Conservation (phyloP, 2,329 filamentous ascomycete species). For the Helotiales sp. region DNA sequence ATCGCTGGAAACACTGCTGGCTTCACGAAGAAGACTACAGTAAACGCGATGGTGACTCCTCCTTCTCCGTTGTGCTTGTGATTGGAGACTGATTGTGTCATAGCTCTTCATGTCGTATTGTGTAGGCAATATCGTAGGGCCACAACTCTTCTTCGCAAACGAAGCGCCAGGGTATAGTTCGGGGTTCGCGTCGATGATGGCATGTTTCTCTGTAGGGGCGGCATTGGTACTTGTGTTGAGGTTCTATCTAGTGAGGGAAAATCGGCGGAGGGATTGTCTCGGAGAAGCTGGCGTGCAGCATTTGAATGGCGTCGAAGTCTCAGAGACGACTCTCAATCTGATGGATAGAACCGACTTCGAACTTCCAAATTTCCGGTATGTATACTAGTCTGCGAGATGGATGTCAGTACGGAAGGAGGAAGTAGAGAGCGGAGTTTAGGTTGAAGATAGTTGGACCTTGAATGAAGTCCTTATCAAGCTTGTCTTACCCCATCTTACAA, state of each 20-base stretch:
- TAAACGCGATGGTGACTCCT: constrained; percentile 54
- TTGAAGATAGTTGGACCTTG: neutral
- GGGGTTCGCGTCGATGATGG: constrained; percentile 1
- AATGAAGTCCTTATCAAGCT: too few relatives aligned
- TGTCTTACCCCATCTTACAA: too few relatives aligned
- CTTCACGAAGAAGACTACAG: constrained; percentile 63
- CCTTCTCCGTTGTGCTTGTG: neutral
- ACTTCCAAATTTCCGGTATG: constrained; percentile 1
- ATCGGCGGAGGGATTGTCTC: constrained; percentile 16
- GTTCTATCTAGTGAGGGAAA: constrained; percentile 21
- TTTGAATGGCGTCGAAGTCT: neutral
- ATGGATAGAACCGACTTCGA: constrained; percentile 2
- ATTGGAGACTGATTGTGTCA: neutral
- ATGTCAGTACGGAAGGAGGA: neutral
- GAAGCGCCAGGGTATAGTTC: constrained; percentile 56
- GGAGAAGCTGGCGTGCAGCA: neutral
- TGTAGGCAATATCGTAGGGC: constrained; percentile 65
- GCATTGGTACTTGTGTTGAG: constrained; percentile 7
- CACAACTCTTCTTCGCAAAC: constrained; percentile 56
- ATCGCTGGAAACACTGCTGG: constrained; percentile 66
- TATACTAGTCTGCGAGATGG: neutral
- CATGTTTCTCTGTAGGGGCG: constrained; percentile 2
- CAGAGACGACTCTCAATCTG: neutral
- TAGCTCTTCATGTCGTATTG: constrained; percentile 54
- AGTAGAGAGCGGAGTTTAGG: neutral